Conservation (phyloP, 768 basidiomycete species). For the Lentinula boryana region DNA sequence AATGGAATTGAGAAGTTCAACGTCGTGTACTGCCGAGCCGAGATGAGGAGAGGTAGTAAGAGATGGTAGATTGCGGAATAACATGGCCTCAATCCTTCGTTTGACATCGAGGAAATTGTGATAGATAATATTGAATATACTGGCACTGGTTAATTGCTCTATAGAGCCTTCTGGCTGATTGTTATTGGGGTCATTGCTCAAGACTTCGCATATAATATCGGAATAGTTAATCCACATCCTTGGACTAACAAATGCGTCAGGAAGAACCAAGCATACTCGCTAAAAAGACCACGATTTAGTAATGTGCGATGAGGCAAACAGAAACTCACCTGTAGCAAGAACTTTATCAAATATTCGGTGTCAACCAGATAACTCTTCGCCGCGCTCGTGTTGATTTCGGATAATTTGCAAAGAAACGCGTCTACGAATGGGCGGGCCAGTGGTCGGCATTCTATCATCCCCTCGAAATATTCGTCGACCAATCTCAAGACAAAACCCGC, state of each 20-base stretch:
- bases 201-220: slow-evolving; percentile 35
- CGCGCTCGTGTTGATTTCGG: slow-evolving; percentile 56
- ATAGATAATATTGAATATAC: slow-evolving; percentile 42
- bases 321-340: slow-evolving; percentile 53
- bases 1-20: slow-evolving; percentile 75
- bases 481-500: slow-evolving; percentile 69
- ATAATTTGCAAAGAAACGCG: slow-evolving; percentile 59
- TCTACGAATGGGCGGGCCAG: slow-evolving; percentile 66
- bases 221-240: slow-evolving; percentile 57
- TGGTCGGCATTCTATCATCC: slow-evolving; percentile 60
- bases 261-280: slow-evolving; percentile 64
- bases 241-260: slow-evolving; percentile 73
- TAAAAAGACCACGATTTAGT: slow-evolving; percentile 18
- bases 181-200: slow-evolving; percentile 35
- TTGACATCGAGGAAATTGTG: slow-evolving; percentile 66
- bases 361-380: slow-evolving; percentile 50
- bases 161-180: slow-evolving; percentile 25
- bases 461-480: slow-evolving; percentile 76
- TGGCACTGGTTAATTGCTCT: slow-evolving; percentile 27
- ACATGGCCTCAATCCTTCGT: slow-evolving; percentile 74
- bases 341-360: slow-evolving; percentile 47
- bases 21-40: slow-evolving; percentile 45
- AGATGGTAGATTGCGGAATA: slow-evolving; percentile 62
- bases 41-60: slow-evolving; percentile 49
- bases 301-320: background rate